A percentile compares a stretch with the other conserved stretches of the same genome.
Conservation (phyloP, 1,284 basidiomycete species). For the Ustilago esculenta region DNA sequence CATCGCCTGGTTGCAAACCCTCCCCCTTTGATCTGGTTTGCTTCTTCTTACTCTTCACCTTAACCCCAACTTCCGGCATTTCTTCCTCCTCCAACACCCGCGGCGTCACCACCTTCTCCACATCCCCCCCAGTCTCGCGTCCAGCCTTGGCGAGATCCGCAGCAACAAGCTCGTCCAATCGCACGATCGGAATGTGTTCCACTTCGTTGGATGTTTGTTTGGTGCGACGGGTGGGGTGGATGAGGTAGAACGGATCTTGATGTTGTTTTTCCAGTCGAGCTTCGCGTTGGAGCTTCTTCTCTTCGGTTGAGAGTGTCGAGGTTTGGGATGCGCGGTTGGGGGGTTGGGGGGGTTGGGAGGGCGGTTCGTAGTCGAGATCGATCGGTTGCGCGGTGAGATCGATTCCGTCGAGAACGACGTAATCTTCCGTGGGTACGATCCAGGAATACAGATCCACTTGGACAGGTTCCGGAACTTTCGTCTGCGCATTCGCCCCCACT, state of each 20-base stretch:
- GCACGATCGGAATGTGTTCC: conserved; percentile 59
- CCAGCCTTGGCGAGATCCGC: neutral
- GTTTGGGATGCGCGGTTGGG: neutral
- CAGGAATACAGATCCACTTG: conserved; percentile 85
- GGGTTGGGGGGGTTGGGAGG: neutral
- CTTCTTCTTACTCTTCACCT: conserved; percentile 16
- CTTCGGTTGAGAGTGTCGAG: neutral
- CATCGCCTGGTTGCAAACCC: too few relatives aligned
- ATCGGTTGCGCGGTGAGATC: conserved; percentile 4
- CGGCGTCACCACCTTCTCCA: neutral
- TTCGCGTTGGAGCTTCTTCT: conserved; percentile 5
- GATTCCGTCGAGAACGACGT: conserved; percentile 27
- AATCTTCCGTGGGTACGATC: conserved; percentile 73
- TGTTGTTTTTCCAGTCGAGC: conserved; percentile 8
- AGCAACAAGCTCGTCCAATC: conserved; percentile 30
- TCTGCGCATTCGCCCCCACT: conserved; percentile 82
- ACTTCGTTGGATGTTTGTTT: too few relatives aligned
- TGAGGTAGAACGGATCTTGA: conserved; percentile 51
- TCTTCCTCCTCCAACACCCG: conserved; percentile 44
- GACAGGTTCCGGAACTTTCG: conserved; percentile 79
- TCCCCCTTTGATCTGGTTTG: neutral
- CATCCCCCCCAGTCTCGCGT: neutral
- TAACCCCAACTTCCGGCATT: conserved; percentile 27
- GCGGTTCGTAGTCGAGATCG: conserved; percentile 3
- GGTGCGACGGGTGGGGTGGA: conserved; percentile 8